Evolutionary conservation across 768 basidiomycete species (phyloP), one percentile per base, ranked within the genome.

Genomic region (Suillus tomentosus): DNA sequence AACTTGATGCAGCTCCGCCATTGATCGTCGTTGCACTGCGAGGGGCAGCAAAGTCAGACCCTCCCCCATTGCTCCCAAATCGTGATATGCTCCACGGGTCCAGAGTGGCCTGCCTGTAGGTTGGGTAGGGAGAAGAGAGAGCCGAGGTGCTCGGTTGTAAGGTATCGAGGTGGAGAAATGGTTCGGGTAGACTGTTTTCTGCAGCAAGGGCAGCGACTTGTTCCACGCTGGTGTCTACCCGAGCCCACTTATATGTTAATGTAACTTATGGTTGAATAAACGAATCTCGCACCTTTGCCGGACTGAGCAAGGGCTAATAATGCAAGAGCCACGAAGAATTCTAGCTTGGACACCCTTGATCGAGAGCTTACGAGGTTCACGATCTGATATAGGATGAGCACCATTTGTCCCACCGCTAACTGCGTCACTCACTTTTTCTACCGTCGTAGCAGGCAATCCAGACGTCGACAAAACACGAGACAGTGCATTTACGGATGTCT

Each of bases 241-340:
- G 43, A 14, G 22, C 43, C 45, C 64, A 54, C n/a, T 34, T 45
- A 61, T 63, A 34, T 11, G 47, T 15, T 51, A 17, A 17, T 60
- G 36, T 56, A 53, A 17, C 37, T 47, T 45, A 48, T 22, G 60
- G 42, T 40, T 51, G 15, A 63, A 68, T 51, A 34, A 37, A 65
- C 10, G 36, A 37, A 43, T 15, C 7, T 69, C 77, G 31, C 62
- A 91, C 92, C 92, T 84, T 89, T 88, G 4, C 87, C 89, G 6
- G 86, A 79, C 76, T 98, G 95, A 6, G 92, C 93, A 5, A 96
- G 79, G 2, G 93, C 92, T 53, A 92, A 93, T 15, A 98, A 81
- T 13, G 92, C 94, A 31, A 98, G 77, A 11, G 94, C 92, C 13
- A 96, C 92, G 73, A 92, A 96, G 80, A 96, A 96, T 72, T 98